Evolutionary conservation across 1,284 basidiomycete genomes (phyloP), one percentile per base, ranked within the genome.

Genomic region (Retiboletus flavoniger): DNA sequence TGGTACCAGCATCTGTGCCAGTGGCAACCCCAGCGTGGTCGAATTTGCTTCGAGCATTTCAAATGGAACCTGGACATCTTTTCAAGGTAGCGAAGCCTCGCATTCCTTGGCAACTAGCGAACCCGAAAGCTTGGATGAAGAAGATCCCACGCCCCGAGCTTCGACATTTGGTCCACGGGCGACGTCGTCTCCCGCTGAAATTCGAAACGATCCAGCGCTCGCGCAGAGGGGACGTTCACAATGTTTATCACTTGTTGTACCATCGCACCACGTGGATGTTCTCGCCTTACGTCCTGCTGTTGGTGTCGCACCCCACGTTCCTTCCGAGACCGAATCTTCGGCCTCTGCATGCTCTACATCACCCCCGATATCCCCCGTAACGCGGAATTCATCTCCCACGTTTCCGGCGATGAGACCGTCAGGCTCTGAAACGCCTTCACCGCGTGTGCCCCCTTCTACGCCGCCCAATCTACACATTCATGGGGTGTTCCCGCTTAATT

Each of bases 111-210:
- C 47, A 31, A 21, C 11, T n/a, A 50, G 40, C 28, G 60, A 57
- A 35, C 17, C 19, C 4, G 47, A 48, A 36, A 49, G 46, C 5
- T 39, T 31, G 5, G 59, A 68, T 13, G 57, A 69, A 17, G 58
- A 71, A 17, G 58, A 71, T 50, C 67, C 56, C 17, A 71, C 70
- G 7, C 69, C 65, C 2, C 55, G 56, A 17, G 55, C 58, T 10
- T 38, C 56, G 14, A 60, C 63, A 0, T 71, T 68, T 40, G 51
- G 52, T 24, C 34, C 52, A n/a, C 40, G 13, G 9, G 31, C 35
- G 32, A 24, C 47, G 10, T 3, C 34, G 3, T 14, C 40, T 8
- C 14, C 9, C 2, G 17, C 45, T 4, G 19, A 35, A 13, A 7
- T 2, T 8, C 39, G 35, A 29, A n/a, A 49, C 13, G 19, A 34